Evolutionary conservation across 306 rosid species (phyloP).

Genomic region (Medicago ruthenica): DNA sequence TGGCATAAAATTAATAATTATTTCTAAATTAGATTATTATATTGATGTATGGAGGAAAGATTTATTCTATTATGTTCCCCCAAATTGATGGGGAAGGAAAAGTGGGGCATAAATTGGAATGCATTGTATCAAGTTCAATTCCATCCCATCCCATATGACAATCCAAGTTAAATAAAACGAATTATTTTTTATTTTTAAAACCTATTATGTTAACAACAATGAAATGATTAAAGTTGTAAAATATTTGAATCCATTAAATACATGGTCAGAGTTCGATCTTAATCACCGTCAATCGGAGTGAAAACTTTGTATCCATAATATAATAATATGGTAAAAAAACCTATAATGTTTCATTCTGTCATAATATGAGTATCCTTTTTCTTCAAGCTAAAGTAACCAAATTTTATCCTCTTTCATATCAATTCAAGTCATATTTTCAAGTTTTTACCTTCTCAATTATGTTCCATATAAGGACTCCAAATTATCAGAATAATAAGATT

Average conservation of each 20-base stretch:
- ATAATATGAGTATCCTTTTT: background rate
- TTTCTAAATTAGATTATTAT: background rate
- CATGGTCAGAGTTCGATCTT: too few relatives aligned
- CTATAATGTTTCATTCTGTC: too few relatives aligned
- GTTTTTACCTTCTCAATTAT: background rate
- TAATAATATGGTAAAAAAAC: too few relatives aligned
- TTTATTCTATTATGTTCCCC: background rate
- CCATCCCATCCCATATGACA: background rate
- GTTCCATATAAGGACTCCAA: background rate
- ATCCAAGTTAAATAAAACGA: background rate
- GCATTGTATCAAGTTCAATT: background rate
- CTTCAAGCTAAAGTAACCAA: background rate
- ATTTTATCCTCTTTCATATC: background rate
- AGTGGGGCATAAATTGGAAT: conserved; percentile 1
- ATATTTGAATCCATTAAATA: too few relatives aligned
- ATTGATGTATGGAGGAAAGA: conserved; percentile 8
- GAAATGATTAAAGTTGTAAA: too few relatives aligned
- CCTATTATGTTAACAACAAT: too few relatives aligned
- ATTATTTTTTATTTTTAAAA: background rate
- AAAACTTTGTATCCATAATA: too few relatives aligned
- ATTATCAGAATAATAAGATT: too few relatives aligned
- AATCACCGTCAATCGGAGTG: too few relatives aligned
- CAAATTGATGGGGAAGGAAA: conserved; percentile 8
- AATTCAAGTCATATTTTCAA: background rate
- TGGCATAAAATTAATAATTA: background rate